A percentile compares a stretch with the other conserved stretches of the same genome.
Conservation (phyloP, 805 yeast genomes). For the Candida jianshihensis region DNA sequence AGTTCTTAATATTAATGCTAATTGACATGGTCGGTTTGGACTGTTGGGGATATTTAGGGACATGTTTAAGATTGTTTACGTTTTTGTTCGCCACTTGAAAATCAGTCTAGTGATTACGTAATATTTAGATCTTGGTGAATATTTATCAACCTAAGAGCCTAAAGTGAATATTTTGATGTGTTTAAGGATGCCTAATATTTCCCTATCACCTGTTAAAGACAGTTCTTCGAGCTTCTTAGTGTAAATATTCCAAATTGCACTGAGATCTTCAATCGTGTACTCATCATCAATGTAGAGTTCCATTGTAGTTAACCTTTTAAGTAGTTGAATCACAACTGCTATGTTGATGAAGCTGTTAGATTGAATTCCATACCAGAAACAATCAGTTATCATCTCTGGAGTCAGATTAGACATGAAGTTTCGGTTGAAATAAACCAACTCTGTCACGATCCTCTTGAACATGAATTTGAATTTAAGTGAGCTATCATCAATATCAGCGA, state of each 20-base stretch:
- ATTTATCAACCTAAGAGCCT: neutral
- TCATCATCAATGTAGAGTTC: slow-evolving; percentile 16
- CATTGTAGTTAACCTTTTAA: slow-evolving; percentile 11
- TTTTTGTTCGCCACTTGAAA: too few species aligned
- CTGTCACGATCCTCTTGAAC: slow-evolving; percentile 11
- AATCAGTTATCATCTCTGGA: slow-evolving; percentile 13
- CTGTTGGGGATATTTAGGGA: too few species aligned
- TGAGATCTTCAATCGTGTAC: slow-evolving; percentile 2
- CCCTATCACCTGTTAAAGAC: neutral
- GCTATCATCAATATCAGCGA: slow-evolving; percentile 1
- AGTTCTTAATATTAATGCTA: slow-evolving; percentile 46
- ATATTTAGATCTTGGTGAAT: neutral
- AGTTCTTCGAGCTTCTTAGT: slow-evolving; percentile 1
- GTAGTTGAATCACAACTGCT: slow-evolving; percentile 14
- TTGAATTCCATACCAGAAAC: slow-evolving; percentile 15
- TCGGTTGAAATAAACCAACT: slow-evolving; percentile 12
- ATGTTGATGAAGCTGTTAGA: slow-evolving; percentile 16
- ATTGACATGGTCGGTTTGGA: slow-evolving; percentile 11
- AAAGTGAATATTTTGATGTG: neutral
- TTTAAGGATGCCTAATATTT: neutral
- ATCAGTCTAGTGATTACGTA: too few species aligned
- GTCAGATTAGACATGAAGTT: slow-evolving; percentile 15
- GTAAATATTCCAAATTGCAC: slow-evolving; percentile 3
- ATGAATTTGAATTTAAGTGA: slow-evolving; percentile 9
- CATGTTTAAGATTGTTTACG: too few species aligned